Evolutionary conservation across 306 rosid genomes (phyloP), one percentile per base, ranked within the genome.

Genomic region (Hylodesmum podocarpum): DNA sequence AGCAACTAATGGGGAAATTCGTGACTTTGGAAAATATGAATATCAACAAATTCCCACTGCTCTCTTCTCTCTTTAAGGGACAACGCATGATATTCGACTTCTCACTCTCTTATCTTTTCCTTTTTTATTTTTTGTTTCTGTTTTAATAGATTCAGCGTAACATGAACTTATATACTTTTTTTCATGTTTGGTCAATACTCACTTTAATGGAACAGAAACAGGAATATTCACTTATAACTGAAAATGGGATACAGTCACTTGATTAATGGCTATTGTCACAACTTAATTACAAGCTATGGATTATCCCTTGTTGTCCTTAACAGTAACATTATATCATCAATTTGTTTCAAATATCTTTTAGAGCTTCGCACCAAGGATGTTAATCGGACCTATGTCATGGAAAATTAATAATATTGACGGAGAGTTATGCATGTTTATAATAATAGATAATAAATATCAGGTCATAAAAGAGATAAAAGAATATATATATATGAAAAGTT

Each of bases 141-240:
- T 18, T 44, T 3, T 16, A 16, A 49, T 8, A 18, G 24, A 54
- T 54, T 24, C 62, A 4, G 29, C 34, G 7, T 55, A 55, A 55
- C 63, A 55, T 24, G 34, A 25, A 25, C 63, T 53, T 53, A 53
- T 24, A 54, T 53, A 24, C 61, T 51, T 19, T 53, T 29, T 54
- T 44, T 15, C 51, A 15, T 44, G 21, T 44, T 22, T 22, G 15
- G 57, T 73, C 43, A 40, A 13, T 46, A 13, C 18, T 44, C 47
- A 67, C 15, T 68, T 68, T n/a, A 69, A 49, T 46, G 46, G 33
- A 70, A 70, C 22, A 31, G 9, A 70, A 49, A 19, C 44, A 54
- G 19, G 66, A 54, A 72, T 37, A 24, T 8, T 5, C 58, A 54
- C 10, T 24, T 54, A 21, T 21, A 33, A 13, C 61, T 40, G 4